Conservation (phyloP, 345 rosid species). For the Melaleuca quinquenervia region DNA sequence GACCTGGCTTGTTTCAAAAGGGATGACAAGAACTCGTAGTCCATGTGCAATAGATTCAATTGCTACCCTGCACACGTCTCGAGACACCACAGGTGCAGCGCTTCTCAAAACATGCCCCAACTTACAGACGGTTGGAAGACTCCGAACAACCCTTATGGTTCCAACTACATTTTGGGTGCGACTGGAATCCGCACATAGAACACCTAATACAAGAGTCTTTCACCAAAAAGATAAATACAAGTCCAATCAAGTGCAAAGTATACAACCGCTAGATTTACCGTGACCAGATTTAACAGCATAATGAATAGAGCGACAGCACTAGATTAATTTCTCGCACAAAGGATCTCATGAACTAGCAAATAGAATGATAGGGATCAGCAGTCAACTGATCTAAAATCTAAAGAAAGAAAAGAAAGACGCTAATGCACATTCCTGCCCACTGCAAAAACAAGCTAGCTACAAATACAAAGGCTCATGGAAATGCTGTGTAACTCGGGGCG, state of each 20-base stretch:
- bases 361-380: neutral
- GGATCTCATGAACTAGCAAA: neutral
- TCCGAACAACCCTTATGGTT: neutral
- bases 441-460: neutral
- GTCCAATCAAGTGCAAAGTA: neutral
- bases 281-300: neutral
- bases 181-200: neutral
- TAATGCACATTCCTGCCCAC: neutral
- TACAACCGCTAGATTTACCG: neutral
- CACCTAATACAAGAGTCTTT: neutral
- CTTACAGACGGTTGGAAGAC: neutral
- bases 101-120: too few relatives aligned
- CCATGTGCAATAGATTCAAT: neutral
- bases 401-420: too few relatives aligned
- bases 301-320: neutral
- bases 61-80: neutral
- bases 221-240: neutral
- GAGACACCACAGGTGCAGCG: neutral
- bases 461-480: neutral
- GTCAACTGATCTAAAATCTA: neutral
- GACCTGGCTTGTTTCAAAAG: neutral
- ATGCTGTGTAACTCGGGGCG: neutral
- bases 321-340: neutral
- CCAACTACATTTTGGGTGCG: neutral
- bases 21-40: neutral